Evolutionary conservation across 495 filamentous ascomycete genomes (phyloP).

Genomic region (Parathielavia hyrcaniae): DNA sequence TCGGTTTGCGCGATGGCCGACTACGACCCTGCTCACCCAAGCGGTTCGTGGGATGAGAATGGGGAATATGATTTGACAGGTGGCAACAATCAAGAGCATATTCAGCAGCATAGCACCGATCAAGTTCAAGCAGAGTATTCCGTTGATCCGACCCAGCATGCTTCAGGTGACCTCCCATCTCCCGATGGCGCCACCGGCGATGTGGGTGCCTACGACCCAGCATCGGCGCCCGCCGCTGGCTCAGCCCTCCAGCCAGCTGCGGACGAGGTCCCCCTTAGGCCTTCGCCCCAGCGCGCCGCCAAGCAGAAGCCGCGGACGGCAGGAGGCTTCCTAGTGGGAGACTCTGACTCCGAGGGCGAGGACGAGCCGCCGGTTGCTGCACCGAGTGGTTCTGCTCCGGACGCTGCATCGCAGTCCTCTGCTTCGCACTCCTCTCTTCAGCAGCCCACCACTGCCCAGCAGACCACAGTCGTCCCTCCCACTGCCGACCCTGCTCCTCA

Average conservation of each 20-base stretch:
- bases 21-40: conserved; percentile 31
- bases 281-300: conserved; percentile 33
- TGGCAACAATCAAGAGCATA: conserved; percentile 47
- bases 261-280: conserved; percentile 28
- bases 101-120: conserved; percentile 48
- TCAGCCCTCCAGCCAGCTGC: conserved; percentile 24
- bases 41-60: conserved; percentile 43
- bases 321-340: conserved; percentile 75
- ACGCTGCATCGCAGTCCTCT: conserved; percentile 15
- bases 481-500: conserved; percentile 24
- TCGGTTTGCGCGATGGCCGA: conserved; percentile 33
- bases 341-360: conserved; percentile 55
- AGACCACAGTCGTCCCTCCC: conserved; percentile 17
- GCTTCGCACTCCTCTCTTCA: conserved; percentile 23
- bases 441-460: conserved; percentile 23
- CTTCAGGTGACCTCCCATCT: conserved; percentile 41
- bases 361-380: conserved; percentile 32
- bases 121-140: conserved; percentile 40
- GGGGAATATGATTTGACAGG: conserved; percentile 48
- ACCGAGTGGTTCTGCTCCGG: conserved; percentile 18
- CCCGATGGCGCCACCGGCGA: conserved; percentile 38
- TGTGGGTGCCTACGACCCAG: conserved; percentile 48
- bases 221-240: conserved; percentile 27
- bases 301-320: conserved; percentile 65
- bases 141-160: conserved; percentile 42